Evolutionary conservation across 805 yeast species (phyloP), one percentile per base, ranked within the genome.

Genomic region (Wickerhamomyces chaumierensis): DNA sequence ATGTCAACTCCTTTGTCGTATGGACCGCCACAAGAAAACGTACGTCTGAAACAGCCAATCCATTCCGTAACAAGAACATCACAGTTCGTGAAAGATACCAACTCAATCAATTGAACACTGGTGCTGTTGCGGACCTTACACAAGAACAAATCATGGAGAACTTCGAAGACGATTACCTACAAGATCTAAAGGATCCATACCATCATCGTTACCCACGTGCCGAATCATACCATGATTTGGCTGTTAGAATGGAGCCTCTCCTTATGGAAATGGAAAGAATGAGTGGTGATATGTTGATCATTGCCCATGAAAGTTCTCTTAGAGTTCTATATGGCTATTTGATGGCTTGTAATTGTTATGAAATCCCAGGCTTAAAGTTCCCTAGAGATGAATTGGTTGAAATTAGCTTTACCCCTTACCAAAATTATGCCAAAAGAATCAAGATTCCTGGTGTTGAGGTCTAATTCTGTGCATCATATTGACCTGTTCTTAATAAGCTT

Each of bases 141-240:
- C 73, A 68, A 25, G 75, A 66, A 14, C 80, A 83, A 55, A 69
- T 90, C 40, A 58, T 68, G 47, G 55, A 56, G 31, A 64, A 65
- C 44, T 85, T 65, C 53, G 92, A 94, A 0, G 69, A 66, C 2
- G 96, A 88, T 47, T 82, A 70, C 54, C 69, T 65, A 43, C 77
- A 71, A 48, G 82, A 76, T 53, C 40, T 61, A 41, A 60, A 66
- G 42, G 96, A 90, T 56, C 96, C 96, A 2, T 92, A 92, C 55
- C 96, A 92, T 60, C 90, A 81, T 55, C 68, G 98, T 42, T 92
- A 74, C 55, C 84, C 95, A 3, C 69, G 97, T 36, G 86, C 94
- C 0, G 99, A 92, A 62, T 83, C 94, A 37, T 92, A 87, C 55
- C 98, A 92, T 60, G 99, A 92, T 59, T 69, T 92, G 41, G 97